Evolutionary conservation across 2,329 filamentous ascomycete genomes (phyloP).

Genomic region (Salinomyces thailandicus): DNA sequence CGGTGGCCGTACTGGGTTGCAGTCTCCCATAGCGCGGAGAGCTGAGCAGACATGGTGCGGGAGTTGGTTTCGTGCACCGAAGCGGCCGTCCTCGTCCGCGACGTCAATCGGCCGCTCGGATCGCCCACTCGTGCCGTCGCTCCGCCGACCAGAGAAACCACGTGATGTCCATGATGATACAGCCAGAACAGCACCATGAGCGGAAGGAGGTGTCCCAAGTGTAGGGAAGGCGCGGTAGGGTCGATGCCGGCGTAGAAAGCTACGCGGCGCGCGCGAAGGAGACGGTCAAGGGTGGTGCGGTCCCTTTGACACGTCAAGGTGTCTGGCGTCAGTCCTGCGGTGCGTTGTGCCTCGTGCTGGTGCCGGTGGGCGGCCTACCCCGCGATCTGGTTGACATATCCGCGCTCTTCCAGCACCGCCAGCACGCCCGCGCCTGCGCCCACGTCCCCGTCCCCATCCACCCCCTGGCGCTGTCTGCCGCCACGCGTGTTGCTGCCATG

Average conservation of each 20-base stretch:
- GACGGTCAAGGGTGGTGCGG: conserved; percentile 47
- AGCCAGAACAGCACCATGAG: conserved; percentile 80
- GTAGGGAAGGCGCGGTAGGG: conserved; percentile 67
- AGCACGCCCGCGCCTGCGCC: too few species aligned
- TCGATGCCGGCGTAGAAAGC: conserved; percentile 74
- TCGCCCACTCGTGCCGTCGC: conserved; percentile 71
- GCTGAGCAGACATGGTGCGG: conserved; percentile 56
- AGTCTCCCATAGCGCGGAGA: conserved; percentile 63
- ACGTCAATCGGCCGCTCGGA: conserved; percentile 58
- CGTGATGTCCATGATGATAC: conserved; percentile 62
- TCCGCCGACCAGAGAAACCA: conserved; percentile 50
- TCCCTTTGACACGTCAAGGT: conserved; percentile 21
- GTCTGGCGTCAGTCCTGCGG: not conserved
- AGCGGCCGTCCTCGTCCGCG: conserved; percentile 45
- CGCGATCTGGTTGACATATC: conserved; percentile 62
- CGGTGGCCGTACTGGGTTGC: conserved; percentile 56
- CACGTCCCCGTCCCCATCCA: too few species aligned
- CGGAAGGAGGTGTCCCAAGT: conserved; percentile 69
- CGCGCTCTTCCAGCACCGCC: conserved; percentile 58
- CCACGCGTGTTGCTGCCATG: too few species aligned
- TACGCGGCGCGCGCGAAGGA: conserved; percentile 56
- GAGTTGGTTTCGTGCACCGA: conserved; percentile 52
- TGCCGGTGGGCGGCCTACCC: conserved; percentile 44
- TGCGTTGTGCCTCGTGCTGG: not conserved
- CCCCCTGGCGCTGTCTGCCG: too few species aligned